Evolutionary conservation across 1,284 basidiomycete species (phyloP), one percentile per base, ranked within the genome.

Genomic region (Trametes hirsuta): DNA sequence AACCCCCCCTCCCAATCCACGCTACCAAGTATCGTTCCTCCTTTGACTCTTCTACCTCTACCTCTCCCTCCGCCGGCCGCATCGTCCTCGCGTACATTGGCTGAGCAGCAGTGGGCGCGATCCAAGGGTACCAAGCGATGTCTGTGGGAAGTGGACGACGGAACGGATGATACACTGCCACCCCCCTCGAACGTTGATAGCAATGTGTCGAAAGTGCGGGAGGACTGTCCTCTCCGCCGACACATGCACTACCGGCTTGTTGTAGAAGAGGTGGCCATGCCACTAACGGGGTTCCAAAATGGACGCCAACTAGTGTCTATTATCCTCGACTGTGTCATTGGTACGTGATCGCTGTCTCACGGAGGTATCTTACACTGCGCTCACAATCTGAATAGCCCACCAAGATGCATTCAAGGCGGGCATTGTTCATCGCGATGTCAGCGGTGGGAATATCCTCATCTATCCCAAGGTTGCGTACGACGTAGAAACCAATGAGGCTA

Each of bases 201-300:
- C 25, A n/a, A 36, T 45, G 10, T 15, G 12, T 6, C 24, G 11
- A 21, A 12, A 4, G 15, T 8, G 9, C 24, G 35, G 21, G 22
- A 37, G 14, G 55, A 51, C 9, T 42, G 47, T 15, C 62, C 58
- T 0, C 44, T 60, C 2, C 58, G 55, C 3, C 50, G 24, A 5
- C 58, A 59, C 36, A 49, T 22, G n/a, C 62, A 64, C 45, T 64
- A 64, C 40, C 53, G 63, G 3, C 25, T 64, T 9, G 59, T 56
- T 3, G 50, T 56, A 6, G 25, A 53, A 18, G 63, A 64, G 24
- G 57, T 61, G 18, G 53, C 30, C 1, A 18, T 61, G 15, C 24
- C 56, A 4, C 47, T 64, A 10, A 25, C 10, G 2, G n/a, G 53
- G 6, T 56, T 64, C 24, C 24, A 46, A 24, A 18, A 24, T 25